Evolutionary conservation across 306 rosid species (phyloP).

Genomic region (Comarum palustre): DNA sequence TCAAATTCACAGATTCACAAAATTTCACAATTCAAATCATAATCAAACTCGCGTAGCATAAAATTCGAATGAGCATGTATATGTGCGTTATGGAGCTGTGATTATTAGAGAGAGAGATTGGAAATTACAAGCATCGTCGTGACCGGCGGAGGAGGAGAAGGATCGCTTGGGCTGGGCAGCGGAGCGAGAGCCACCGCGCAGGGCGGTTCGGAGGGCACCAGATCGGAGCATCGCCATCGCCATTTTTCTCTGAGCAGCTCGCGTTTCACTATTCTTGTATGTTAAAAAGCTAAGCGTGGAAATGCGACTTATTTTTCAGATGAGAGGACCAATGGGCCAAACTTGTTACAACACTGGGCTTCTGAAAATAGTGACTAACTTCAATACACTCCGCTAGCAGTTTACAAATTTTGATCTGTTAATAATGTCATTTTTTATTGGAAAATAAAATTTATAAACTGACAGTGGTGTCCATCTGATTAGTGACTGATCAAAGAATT

Average conservation of each 20-base stretch:
- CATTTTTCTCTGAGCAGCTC: conserved; percentile 36
- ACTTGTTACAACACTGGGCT: neutral
- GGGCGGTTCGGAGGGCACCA: conserved; percentile 55
- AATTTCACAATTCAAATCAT: neutral
- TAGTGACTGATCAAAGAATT: too few species aligned
- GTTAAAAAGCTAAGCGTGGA: neutral
- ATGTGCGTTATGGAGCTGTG: neutral
- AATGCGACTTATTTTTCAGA: neutral
- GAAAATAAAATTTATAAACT: too few species aligned
- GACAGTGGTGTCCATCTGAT: too few species aligned
- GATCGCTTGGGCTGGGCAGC: conserved; percentile 52
- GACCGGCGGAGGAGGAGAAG: conserved; percentile 62
- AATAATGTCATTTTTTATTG: too few species aligned
- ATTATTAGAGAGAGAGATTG: neutral
- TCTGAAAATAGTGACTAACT: too few species aligned
- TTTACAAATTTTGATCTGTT: too few species aligned
- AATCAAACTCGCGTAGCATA: neutral
- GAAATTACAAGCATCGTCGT: conserved; percentile 71
- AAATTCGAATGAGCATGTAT: neutral
- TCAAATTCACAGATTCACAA: neutral
- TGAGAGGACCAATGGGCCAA: neutral
- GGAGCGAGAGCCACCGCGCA: conserved; percentile 51
- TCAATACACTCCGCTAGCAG: too few species aligned
- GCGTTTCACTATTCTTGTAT: neutral
- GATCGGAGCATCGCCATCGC: conserved; percentile 76